Percentiles rank a stretch among this genome's conserved stretches.
Conservation (phyloP, 345 rosid species). For the Odontarrhena argentea region DNA sequence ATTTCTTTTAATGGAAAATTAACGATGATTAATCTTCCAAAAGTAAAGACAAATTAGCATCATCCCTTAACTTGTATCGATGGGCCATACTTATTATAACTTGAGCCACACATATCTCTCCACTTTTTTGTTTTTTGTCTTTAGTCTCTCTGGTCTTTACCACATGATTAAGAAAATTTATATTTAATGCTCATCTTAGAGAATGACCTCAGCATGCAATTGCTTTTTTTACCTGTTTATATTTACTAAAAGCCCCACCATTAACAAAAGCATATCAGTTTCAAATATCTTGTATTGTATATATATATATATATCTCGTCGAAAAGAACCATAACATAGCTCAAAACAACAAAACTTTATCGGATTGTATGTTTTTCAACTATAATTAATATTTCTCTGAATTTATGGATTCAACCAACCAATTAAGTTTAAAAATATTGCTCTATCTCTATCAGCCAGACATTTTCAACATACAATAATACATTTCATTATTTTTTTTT, state of each 20-base stretch:
- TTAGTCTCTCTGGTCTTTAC: constrained; percentile 21
- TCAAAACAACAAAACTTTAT: not conserved
- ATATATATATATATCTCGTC: not conserved
- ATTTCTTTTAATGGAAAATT: constrained; percentile 5
- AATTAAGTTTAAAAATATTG: not conserved
- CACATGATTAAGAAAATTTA: constrained; percentile 2
- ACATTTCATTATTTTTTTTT: not conserved
- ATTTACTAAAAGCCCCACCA: not conserved
- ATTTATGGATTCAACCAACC: not conserved
- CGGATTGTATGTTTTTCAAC: not conserved
- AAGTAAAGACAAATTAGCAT: constrained; percentile 24
- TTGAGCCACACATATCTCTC: constrained; percentile 19
- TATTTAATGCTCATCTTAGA: constrained; percentile 15
- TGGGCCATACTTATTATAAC: constrained; percentile 20
- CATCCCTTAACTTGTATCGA: constrained; percentile 26
- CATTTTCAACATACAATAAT: not conserved
- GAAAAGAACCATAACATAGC: not conserved
- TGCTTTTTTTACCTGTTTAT: constrained; percentile 27
- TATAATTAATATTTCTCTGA: not conserved
- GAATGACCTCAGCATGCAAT: constrained; percentile 34
- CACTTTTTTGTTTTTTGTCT: constrained; percentile 10
- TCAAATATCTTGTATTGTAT: not conserved
- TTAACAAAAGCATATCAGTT: no score
- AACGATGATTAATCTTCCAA: constrained; percentile 23
- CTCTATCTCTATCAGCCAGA: constrained; percentile 10